Base-by-base conservation (phyloP, 306 rosid species). In the Begonia peltatifolia region DNA sequence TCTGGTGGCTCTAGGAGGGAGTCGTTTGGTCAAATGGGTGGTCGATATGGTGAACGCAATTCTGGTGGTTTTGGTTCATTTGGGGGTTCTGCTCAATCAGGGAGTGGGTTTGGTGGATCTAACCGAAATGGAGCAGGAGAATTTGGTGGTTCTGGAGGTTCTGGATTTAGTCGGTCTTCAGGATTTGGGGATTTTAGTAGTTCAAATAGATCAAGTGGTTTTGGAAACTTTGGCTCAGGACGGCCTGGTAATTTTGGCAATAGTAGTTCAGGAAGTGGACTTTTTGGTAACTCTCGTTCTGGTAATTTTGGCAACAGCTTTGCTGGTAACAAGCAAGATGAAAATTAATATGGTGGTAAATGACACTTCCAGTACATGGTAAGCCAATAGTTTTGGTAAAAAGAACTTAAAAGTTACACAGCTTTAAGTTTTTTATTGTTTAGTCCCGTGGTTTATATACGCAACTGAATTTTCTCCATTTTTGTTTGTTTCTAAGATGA, bases 71-170 rank as follows among this genome's bases (percentile, higher is more conserved):
- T 67, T 50, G 77, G 81, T 62, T 52, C 74, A 46, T 75, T 61
- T 56, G 82, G 86, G 50, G 72, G 63, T 47, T 9, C 64, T 65
- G 61, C 72, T 11, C 73, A 55, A 54, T 67, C 79, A 14, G 74
- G 84, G 42, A 61, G 47, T 52, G 63, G 71, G 44, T 66, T 15
- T 62, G 67, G 66, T 62, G 80, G 81, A 51, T 10, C 76, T 46
- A 65, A 69, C 63, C 38, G 76, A 36, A 73, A 71, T 17, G 71
- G 78, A n/a, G 54, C 42, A 54, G 86, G 95, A 50, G 60, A 71
- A 18, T 79, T 56, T 48, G 76, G 87, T 54, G 63, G 77, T 56
- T 61, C 64, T 53, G 73, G 73, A 30, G 63, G 77, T 56, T 61
- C 64, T 53, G 73, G 73, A 30, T 74, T 65, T 2, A 55, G 74